Conservation (phyloP, 2,329 filamentous ascomycete species). For the Beauveria rudraprayagi region DNA sequence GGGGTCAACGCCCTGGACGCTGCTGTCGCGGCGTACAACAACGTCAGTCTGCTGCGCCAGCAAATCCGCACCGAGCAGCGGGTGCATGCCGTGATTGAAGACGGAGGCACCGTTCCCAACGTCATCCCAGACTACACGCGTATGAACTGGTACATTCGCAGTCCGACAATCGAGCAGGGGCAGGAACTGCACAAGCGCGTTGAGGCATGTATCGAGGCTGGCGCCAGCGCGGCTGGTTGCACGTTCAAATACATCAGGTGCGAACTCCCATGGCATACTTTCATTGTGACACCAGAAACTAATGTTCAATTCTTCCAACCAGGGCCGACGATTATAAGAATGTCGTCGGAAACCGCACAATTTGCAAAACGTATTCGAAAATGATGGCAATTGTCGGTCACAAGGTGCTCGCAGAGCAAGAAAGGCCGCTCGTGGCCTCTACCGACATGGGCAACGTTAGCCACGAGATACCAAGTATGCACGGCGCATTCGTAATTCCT, state of each 20-base stretch:
- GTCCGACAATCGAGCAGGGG: constrained; percentile 21
- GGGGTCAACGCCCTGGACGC: constrained; percentile 32
- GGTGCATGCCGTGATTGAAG: constrained; percentile 29
- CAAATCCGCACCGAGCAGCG: constrained; percentile 29
- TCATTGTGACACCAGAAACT: neutral
- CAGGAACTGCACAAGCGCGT: constrained; percentile 19
- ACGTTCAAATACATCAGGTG: constrained; percentile 27
- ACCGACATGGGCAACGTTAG: constrained; percentile 40
- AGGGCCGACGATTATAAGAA: constrained; percentile 1
- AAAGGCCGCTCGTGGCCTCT: constrained; percentile 27
- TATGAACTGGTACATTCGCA: constrained; percentile 28
- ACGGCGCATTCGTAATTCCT: constrained; percentile 35
- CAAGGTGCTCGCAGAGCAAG: constrained; percentile 24
- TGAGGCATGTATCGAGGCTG: constrained; percentile 23
- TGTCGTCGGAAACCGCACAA: constrained; percentile 27
- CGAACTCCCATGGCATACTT: neutral
- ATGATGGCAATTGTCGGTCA: constrained; percentile 31
- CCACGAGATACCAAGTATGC: constrained; percentile 33
- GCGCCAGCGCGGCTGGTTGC: constrained; percentile 23
- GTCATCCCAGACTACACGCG: constrained; percentile 27
- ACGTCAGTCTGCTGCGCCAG: constrained; percentile 29
- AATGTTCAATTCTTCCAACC: neutral
- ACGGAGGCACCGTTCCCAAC: constrained; percentile 30
- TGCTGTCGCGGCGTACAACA: constrained; percentile 26
- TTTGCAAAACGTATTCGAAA: constrained; percentile 30